phyloP scores from a whole-genome alignment of 495 filamentous ascomycete genomes.

The Tuber borchii region DNA sequence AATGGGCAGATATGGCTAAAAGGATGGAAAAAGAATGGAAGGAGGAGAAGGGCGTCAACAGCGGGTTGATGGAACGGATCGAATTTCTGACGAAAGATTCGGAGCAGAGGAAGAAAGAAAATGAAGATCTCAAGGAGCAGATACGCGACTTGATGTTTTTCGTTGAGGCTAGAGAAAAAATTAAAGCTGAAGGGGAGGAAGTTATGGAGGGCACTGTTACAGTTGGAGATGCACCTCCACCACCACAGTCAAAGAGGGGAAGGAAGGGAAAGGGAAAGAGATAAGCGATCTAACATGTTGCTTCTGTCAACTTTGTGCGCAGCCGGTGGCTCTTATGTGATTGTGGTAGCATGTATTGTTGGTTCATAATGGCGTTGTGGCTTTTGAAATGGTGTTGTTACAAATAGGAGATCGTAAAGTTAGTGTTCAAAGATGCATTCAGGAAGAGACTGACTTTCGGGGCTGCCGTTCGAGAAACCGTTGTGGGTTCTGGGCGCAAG shows the following conservation, averaged over 20 bases:
- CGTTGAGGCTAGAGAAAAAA: slow-evolving; percentile 72
- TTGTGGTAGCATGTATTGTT: background rate
- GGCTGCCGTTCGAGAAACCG: background rate
- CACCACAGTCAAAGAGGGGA: slow-evolving; percentile 22
- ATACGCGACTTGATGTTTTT: slow-evolving; percentile 89
- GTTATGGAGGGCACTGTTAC: slow-evolving; percentile 50
- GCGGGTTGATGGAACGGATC: slow-evolving; percentile 69
- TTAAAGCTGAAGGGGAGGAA: slow-evolving; percentile 62
- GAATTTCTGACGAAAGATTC: slow-evolving; percentile 57
- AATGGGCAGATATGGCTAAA: slow-evolving; percentile 67
- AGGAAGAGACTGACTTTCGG: background rate
- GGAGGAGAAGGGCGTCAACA: slow-evolving; percentile 81
- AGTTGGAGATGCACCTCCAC: slow-evolving; percentile 35
- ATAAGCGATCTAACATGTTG: background rate
- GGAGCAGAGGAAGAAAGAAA: slow-evolving; percentile 52
- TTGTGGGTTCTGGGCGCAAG: background rate
- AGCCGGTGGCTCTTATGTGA: background rate
- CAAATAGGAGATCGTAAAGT: background rate
- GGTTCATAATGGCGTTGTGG: background rate
- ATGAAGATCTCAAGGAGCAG: slow-evolving; percentile 64
- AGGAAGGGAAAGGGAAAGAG: slow-evolving; percentile 37
- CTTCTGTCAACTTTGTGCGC: background rate
- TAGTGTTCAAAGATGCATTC: background rate
- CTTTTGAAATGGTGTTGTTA: background rate
- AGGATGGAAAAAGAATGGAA: slow-evolving; percentile 68